Base-by-base conservation (phyloP, 108 stramenopile species). In the Fragilaria crotonensis region DNA sequence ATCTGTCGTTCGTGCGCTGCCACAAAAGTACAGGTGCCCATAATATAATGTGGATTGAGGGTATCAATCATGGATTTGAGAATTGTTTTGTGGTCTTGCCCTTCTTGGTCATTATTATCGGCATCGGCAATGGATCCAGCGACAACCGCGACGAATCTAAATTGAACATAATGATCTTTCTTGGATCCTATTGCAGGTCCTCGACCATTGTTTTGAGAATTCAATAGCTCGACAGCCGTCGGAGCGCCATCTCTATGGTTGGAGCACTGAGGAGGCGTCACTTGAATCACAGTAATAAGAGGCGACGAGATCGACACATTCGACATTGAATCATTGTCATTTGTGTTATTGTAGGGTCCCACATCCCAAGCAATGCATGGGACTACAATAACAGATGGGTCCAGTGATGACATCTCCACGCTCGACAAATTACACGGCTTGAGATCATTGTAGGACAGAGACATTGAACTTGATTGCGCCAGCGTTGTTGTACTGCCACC, bases 161-260 rank as follows among this genome's bases (percentile, higher is more conserved):
- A 79, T 21, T 74, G 46, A 17, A 83, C 48, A 25, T 56, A 71
- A 23, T 41, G 14, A 23, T 74, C 59, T 27, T 55, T 50, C 23
- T 59, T 25, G 36, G 58, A 77, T 17, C 81, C 81, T 54, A 83
- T 70, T 28, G 70, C 61, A 3, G 52, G 36, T n/a, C 81, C 81
- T 29, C 31, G 21, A 25, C 59, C 75, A 32, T 67, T 23, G 28
- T 76, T 73, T 17, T 67, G 61, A 11, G 50, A 59, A 57, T 83
- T 83, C 29, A 79, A 26, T 18, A 50, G 33, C 45, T 55, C 36
- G 1, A 83, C 60, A 4, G 52, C 69, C 2, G 70, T 72, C 3
- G 56, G 30, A 30, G 72, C 72, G 4, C 81, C 81, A 62, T 75
- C 74, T 1, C 74, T 59, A 28, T 62, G 60, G 28, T 70, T 57